Conservation (phyloP, 129 eudicot species). For the Escallonia herrerae region DNA sequence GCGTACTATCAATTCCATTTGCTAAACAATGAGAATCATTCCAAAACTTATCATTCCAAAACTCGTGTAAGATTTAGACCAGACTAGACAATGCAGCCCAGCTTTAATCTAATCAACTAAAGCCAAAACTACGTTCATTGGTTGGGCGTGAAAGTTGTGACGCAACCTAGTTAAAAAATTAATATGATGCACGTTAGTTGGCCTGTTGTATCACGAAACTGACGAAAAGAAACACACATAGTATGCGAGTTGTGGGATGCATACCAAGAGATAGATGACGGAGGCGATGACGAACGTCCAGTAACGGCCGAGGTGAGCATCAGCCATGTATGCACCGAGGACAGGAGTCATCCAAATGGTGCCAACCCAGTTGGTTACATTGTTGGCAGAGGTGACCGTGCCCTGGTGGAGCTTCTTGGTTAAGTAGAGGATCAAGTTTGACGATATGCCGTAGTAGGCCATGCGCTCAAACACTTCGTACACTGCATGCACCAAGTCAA, state of each 20-base stretch:
- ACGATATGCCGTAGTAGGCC: conserved; percentile 13
- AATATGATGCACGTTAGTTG: no score
- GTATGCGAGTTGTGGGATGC: background rate
- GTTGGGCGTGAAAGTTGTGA: no score
- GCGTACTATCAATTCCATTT: no score
- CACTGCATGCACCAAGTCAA: background rate
- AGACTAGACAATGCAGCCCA: no score
- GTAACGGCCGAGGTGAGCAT: conserved; percentile 10
- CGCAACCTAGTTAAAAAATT: no score
- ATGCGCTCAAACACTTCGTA: conserved; percentile 17
- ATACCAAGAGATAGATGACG: conserved; percentile 10
- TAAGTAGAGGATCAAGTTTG: conserved; percentile 10
- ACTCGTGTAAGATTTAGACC: no score
- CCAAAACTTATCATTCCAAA: no score
- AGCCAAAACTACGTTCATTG: no score
- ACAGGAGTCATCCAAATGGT: conserved; percentile 20
- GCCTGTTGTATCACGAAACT: no score
- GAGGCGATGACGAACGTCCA: conserved; percentile 7
- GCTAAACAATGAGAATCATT: no score
- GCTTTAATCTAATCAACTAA: no score
- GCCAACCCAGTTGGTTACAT: conserved; percentile 17
- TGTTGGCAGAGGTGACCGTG: conserved; percentile 14
- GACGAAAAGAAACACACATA: no score
- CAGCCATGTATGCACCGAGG: conserved; percentile 14
- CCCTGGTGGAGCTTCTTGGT: conserved; percentile 15